phyloP scores from a whole-genome alignment of 2,329 filamentous ascomycete genomes.

The Hypoxylon sp. region DNA sequence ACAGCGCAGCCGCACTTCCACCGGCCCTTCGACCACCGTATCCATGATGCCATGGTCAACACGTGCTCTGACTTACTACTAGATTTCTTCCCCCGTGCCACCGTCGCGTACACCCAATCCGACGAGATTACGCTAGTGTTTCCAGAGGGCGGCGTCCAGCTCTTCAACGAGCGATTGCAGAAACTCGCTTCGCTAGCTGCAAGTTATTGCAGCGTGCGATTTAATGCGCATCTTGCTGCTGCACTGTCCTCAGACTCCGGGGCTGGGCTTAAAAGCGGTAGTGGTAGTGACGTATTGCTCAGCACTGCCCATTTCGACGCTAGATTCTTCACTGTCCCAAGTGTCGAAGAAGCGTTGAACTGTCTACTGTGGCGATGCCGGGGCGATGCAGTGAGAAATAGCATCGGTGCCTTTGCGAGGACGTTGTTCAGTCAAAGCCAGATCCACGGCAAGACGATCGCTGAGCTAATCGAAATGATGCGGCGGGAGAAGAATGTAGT shows the following conservation, averaged over 20 bases:
- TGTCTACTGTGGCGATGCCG: conserved; percentile 30
- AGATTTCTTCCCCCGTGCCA: conserved; percentile 23
- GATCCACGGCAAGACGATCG: conserved; percentile 24
- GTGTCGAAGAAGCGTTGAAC: conserved; percentile 29
- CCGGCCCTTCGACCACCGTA: conserved; percentile 29
- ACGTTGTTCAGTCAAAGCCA: conserved; percentile 18
- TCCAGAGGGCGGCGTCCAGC: conserved; percentile 14
- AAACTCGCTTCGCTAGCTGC: conserved; percentile 30
- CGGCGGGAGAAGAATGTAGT: conserved; percentile 24
- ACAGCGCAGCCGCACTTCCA: conserved; percentile 15
- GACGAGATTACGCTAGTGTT: conserved; percentile 36
- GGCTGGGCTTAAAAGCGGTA: neutral
- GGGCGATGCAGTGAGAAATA: conserved; percentile 20
- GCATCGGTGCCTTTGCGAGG: conserved; percentile 22
- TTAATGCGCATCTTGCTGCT: conserved; percentile 27
- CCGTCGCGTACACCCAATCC: conserved; percentile 37
- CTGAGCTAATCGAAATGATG: conserved; percentile 35
- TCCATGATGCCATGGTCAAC: conserved; percentile 29
- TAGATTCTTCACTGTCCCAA: conserved; percentile 30
- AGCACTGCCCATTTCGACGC: conserved; percentile 34
- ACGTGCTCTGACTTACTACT: conserved; percentile 32
- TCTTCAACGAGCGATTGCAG: conserved; percentile 26
- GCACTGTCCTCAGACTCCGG: neutral
- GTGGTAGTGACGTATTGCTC: neutral
- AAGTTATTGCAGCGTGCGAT: conserved; percentile 33